These are phyloP conservation scores for Pseudozyma tsukubaensis DNA, from an alignment of 1,284 basidiomycete species.

Conservation along the genomic window DNA sequence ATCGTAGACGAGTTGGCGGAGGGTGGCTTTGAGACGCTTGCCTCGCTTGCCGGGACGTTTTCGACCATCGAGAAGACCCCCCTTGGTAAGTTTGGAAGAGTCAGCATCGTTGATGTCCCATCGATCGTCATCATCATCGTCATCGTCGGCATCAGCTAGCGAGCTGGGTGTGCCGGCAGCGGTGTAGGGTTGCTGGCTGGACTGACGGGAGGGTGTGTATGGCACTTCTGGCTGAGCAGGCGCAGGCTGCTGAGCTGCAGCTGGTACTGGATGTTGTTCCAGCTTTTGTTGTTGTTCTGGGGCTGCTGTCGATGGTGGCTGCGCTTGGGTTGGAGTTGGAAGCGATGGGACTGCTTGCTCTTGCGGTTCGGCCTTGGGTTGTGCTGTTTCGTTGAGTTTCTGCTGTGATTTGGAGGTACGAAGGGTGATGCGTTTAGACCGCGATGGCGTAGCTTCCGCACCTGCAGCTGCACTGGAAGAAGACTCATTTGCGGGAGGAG, in stretches of 20 bases:
- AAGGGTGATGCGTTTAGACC: constrained; percentile 43
- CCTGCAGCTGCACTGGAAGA: neutral
- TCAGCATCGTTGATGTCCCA: constrained; percentile 21
- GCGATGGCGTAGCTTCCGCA: constrained; percentile 16
- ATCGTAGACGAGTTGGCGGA: constrained; percentile 52
- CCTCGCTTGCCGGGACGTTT: constrained; percentile 58
- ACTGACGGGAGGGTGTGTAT: constrained; percentile 26
- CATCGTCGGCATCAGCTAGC: constrained; percentile 38
- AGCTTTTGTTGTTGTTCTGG: constrained; percentile 4
- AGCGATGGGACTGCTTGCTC: constrained; percentile 11
- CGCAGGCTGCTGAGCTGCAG: neutral
- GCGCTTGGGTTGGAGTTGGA: constrained; percentile 8
- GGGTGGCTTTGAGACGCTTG: constrained; percentile 62
- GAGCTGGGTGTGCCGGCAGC: constrained; percentile 34
- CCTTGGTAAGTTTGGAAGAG: constrained; percentile 46
- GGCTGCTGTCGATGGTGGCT: neutral
- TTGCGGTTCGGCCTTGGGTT: constrained; percentile 18
- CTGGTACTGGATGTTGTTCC: neutral
- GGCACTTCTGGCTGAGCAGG: constrained; percentile 6
- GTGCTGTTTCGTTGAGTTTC: constrained; percentile 33
- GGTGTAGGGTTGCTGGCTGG: constrained; percentile 29
- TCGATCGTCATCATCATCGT: constrained; percentile 22
- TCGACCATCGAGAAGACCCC: constrained; percentile 46
- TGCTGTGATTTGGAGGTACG: constrained; percentile 33
- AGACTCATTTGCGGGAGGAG: constrained; percentile 2